These are phyloP conservation scores for Aspergillus steynii DNA, from an alignment of 495 filamentous ascomycete genomes.

Conservation along the genomic window DNA sequence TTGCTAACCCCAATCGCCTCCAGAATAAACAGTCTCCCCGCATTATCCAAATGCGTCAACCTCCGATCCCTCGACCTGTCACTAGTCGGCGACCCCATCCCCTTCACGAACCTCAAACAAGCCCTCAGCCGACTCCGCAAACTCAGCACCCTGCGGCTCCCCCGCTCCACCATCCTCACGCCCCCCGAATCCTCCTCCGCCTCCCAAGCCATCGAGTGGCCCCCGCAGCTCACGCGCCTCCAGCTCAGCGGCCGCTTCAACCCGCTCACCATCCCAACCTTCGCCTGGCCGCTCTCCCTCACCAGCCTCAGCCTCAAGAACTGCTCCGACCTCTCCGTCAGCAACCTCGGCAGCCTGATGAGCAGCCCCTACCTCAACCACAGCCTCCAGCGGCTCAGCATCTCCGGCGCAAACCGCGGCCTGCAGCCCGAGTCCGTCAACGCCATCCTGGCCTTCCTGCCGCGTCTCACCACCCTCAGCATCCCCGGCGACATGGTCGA, in stretches of 20 bases:
- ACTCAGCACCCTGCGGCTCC: constrained; percentile 55
- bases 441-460: constrained; percentile 26
- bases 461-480: constrained; percentile 27
- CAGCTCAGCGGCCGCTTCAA: constrained; percentile 32
- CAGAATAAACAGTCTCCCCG: constrained; percentile 61
- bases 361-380: constrained; percentile 20
- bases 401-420: constrained; percentile 27
- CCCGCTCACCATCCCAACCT: constrained; percentile 20
- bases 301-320: constrained; percentile 26
- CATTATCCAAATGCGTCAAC: constrained; percentile 60
- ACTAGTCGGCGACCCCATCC: constrained; percentile 56
- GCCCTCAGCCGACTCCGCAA: constrained; percentile 49
- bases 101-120: constrained; percentile 52
- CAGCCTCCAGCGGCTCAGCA: constrained; percentile 28
- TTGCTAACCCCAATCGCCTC: not conserved
- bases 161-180: constrained; percentile 46
- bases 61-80: constrained; percentile 59
- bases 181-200: constrained; percentile 9
- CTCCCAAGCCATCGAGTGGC: constrained; percentile 16
- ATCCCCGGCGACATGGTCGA: constrained; percentile 33
- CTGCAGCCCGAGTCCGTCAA: constrained; percentile 29
- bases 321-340: constrained; percentile 30
- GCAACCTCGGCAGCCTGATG: constrained; percentile 24
- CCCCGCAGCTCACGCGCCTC: constrained; percentile 22
- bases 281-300: constrained; percentile 34